Evolutionary conservation across 2,329 filamentous ascomycete genomes (phyloP), one percentile per base, ranked within the genome.

Genomic region (Venturia oleaginea): DNA sequence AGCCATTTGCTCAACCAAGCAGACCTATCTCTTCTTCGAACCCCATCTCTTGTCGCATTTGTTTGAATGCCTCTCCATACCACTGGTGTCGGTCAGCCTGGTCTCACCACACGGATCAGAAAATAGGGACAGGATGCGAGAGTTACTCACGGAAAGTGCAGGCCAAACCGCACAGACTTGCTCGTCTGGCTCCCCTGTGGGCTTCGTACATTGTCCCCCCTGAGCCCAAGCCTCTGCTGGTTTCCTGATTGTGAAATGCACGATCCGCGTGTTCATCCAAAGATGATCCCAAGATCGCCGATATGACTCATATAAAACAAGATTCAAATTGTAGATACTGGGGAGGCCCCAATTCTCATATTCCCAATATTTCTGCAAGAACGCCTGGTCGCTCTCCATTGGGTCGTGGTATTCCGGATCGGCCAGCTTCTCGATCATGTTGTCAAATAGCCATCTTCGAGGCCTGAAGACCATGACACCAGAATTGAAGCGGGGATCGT

Each of bases 261-360:
- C 59, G 17, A 61, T 46, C 13, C 59, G 59, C 15, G 59, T 46
- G 8, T 61, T 46, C 7, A 46, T 40, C 59, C 59, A 61, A 7
- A 61, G 37, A 6, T 61, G 37, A 61, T 61, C 59, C 59, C 59
- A 61, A 22, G 59, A 17, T 37, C 8, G 38, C n/a, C 59, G 59
- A 27, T 46, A 61, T 19, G 24, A 4, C 24, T 42, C 37, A 27
- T 27, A 46, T 11, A 57, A n/a, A 19, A 71, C 68, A n/a, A 71
- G 60, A 60, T 71, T 71, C n/a, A 70, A 69, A 42, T 71, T 71
- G 62, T 70, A 71, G 40, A 70, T 70, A 65, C 69, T 71, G 22
- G 70, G 70, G 43, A 71, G 63, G 19, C 70, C 69, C 64, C 68
- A 71, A 59, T 68, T 70, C 38, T 70, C 54, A 57, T 70, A 71